Evolutionary conservation across 192 early-diverging fungal genomes (phyloP).

Genomic region (Coemansia pectinata): DNA sequence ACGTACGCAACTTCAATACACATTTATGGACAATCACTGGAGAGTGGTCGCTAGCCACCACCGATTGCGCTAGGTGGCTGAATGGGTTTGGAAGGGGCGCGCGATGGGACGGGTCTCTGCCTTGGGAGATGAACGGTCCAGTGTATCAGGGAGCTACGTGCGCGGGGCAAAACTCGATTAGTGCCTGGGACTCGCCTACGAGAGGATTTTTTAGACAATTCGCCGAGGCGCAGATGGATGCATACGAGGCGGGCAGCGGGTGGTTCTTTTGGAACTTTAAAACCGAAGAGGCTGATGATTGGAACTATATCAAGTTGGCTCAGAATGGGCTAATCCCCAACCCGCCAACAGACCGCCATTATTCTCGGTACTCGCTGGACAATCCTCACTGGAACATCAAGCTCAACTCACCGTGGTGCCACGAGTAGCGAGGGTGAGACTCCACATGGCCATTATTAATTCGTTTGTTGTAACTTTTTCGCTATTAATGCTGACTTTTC

Average conservation of each 20-base stretch:
- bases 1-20: conserved; percentile 40
- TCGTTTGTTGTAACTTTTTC: conserved; percentile 4
- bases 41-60: conserved; percentile 71
- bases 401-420: conserved; percentile 40
- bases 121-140: conserved; percentile 46
- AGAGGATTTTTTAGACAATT: conserved; percentile 60
- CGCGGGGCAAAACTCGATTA: conserved; percentile 47
- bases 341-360: conserved; percentile 41
- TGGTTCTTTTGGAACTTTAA: conserved; percentile 83
- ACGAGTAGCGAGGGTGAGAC: conserved; percentile 1
- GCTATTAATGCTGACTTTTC: not conserved
- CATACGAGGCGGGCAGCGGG: conserved; percentile 65
- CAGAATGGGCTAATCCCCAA: conserved; percentile 63
- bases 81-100: conserved; percentile 64
- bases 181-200: conserved; percentile 51
- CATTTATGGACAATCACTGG: conserved; percentile 64
- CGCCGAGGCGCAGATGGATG: conserved; percentile 66
- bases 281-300: conserved; percentile 67
- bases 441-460: conserved; percentile 1
- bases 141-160: conserved; percentile 57
- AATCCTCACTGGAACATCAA: conserved; percentile 29
- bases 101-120: conserved; percentile 65
- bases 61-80: conserved; percentile 71
- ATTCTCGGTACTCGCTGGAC: conserved; percentile 45
- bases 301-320: conserved; percentile 73